A percentile compares a stretch with the other conserved stretches of the same genome.
These are phyloP conservation scores for Xylaria sp. DNA, from an alignment of 495 filamentous ascomycete genomes.

Conservation along the genomic window DNA sequence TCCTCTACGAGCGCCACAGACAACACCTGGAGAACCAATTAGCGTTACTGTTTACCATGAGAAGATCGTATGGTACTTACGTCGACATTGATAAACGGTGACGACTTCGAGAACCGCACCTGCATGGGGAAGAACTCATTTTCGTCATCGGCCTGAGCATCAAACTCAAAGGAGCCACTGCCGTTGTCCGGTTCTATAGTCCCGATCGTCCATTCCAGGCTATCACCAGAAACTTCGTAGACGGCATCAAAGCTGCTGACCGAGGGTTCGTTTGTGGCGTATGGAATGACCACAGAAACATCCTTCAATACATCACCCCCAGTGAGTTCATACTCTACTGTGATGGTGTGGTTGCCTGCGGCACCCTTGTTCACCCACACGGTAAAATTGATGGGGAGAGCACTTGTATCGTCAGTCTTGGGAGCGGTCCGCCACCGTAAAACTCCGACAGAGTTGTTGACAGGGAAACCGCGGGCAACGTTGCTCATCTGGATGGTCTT, in stretches of 20 bases:
- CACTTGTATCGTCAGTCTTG: constrained; percentile 73
- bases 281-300: constrained; percentile 87
- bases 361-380: constrained; percentile 93
- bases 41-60: constrained; percentile 17
- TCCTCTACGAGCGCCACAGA: constrained; percentile 77
- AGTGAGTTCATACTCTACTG: constrained; percentile 91
- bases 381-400: constrained; percentile 88
- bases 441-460: constrained; percentile 87
- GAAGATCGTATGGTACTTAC: constrained; percentile 57
- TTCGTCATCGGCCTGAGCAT: constrained; percentile 82
- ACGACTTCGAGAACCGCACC: constrained; percentile 84
- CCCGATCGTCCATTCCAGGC: constrained; percentile 90
- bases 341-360: constrained; percentile 79
- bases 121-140: constrained; percentile 97
- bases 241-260: constrained; percentile 93
- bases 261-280: constrained; percentile 77
- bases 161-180: constrained; percentile 90
- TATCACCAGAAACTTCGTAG: constrained; percentile 94
- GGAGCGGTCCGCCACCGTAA: constrained; percentile 84
- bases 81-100: constrained; percentile 88
- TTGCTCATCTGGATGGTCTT: constrained; percentile 88
- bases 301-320: constrained; percentile 77
- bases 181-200: constrained; percentile 79
- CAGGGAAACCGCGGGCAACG: constrained; percentile 81
- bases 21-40: constrained; percentile 61